Percentiles rank a stretch among this genome's conserved stretches.
Conservation (phyloP, 192 early-diverging fungal species). For the Dimargaris xerosporica region DNA sequence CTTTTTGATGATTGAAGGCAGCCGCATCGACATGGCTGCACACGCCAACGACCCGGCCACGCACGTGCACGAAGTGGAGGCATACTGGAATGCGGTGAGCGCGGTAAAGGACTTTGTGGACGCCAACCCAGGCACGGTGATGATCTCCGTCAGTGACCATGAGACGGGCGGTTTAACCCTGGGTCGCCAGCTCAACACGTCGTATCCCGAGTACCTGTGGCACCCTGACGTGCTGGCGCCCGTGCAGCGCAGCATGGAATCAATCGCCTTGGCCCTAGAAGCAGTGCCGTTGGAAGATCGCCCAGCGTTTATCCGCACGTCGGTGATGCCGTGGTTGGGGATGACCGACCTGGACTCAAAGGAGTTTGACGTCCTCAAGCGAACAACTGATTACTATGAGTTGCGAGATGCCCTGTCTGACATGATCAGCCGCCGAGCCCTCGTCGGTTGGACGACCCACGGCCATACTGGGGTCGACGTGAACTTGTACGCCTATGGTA, state of each 20-base stretch:
- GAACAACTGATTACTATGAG: constrained; percentile 17
- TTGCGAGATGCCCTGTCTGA: constrained; percentile 34
- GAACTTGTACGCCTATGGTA: constrained; percentile 77
- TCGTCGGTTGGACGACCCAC: constrained; percentile 70
- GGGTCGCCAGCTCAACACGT: constrained; percentile 45
- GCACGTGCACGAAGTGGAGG: constrained; percentile 83
- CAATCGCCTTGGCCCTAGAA: constrained; percentile 15
- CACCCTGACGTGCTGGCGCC: constrained; percentile 52
- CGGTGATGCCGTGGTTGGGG: constrained; percentile 53
- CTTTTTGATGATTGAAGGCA: constrained; percentile 95
- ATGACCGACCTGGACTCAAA: constrained; percentile 48
- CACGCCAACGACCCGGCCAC: constrained; percentile 87
- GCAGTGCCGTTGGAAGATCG: constrained; percentile 10
- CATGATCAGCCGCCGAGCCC: constrained; percentile 36
- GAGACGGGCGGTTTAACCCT: constrained; percentile 92
- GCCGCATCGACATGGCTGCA: constrained; percentile 92
- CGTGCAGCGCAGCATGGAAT: constrained; percentile 53
- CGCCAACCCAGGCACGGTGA: constrained; percentile 61
- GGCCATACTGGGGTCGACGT: constrained; percentile 94
- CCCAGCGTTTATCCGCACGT: constrained; percentile 29
- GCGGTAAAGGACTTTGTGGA: constrained; percentile 66
- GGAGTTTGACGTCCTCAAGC: constrained; percentile 33
- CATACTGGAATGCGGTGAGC: constrained; percentile 63
- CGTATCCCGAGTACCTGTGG: constrained; percentile 84
- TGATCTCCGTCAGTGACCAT: constrained; percentile 90